Conservation (phyloP, 1,139 yeast genomes). For the Saccharomyces hybrid region DNA sequence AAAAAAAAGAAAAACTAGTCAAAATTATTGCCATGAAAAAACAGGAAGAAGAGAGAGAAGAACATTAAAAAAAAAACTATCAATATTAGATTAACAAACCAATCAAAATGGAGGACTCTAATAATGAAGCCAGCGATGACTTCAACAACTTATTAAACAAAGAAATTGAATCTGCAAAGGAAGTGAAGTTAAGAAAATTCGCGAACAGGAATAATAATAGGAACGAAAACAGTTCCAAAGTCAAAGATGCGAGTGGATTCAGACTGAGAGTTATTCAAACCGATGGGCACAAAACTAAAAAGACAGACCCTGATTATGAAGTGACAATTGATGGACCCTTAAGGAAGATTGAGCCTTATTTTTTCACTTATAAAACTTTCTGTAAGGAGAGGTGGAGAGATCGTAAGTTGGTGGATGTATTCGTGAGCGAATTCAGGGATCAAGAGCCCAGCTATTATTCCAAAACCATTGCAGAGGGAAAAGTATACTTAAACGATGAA, state of each 20-base stretch:
- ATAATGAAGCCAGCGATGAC: background rate
- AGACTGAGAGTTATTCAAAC: constrained; percentile 25
- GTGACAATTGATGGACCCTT: constrained; percentile 47
- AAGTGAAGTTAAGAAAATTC: constrained; percentile 10
- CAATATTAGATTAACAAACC: background rate
- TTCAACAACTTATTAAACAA: background rate
- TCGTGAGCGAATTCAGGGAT: constrained; percentile 78
- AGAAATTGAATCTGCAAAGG: background rate
- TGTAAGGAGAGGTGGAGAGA: constrained; percentile 92
- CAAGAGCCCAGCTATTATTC: constrained; percentile 61
- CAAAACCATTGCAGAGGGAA: constrained; percentile 61
- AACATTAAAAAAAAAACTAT: background rate
- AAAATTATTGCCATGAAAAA: background rate
- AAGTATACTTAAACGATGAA: constrained; percentile 61
- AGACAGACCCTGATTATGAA: constrained; percentile 31
- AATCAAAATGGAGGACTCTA: background rate
- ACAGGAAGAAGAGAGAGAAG: background rate
- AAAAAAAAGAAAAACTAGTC: background rate
- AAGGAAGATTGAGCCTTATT: constrained; percentile 76
- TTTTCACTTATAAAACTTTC: constrained; percentile 79
- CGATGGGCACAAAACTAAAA: constrained; percentile 20
- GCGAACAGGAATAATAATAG: constrained; percentile 12
- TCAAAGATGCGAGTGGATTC: constrained; percentile 29
- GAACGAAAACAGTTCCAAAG: constrained; percentile 13
- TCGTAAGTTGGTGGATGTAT: constrained; percentile 67